Conservation (phyloP, 2,329 filamentous ascomycete genomes). For the Claviceps lovelessii region DNA sequence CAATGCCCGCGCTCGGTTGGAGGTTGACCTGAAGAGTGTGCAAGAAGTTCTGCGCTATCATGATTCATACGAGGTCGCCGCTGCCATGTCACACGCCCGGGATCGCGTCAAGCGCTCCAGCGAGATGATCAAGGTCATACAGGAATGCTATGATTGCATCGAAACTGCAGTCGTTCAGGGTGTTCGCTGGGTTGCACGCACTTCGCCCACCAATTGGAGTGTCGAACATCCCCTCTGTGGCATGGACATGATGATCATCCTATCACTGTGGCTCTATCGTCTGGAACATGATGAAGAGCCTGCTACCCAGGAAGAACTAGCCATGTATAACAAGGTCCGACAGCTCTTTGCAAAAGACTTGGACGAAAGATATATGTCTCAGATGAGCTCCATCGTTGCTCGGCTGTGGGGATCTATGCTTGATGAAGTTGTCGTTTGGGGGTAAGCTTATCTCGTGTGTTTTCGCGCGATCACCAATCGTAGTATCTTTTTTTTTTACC, state of each 20-base stretch:
- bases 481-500: neutral
- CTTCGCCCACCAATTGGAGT: slow-evolving; percentile 96
- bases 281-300: slow-evolving; percentile 97
- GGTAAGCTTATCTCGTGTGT: slow-evolving; percentile 48
- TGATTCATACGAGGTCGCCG: slow-evolving; percentile 91
- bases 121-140: slow-evolving; percentile 97
- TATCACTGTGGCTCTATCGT: slow-evolving; percentile 95
- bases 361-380: slow-evolving; percentile 64
- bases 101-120: slow-evolving; percentile 88
- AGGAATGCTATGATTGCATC: slow-evolving; percentile 95
- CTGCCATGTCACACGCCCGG: slow-evolving; percentile 86
- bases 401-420: slow-evolving; percentile 96
- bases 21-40: slow-evolving; percentile 89
- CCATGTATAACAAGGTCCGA: slow-evolving; percentile 87
- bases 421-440: slow-evolving; percentile 97
- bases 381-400: slow-evolving; percentile 89
- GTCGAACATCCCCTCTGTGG: slow-evolving; percentile 94
- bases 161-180: slow-evolving; percentile 90
- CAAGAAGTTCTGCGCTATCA: slow-evolving; percentile 95
- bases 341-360: slow-evolving; percentile 83
- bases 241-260: slow-evolving; percentile 92
- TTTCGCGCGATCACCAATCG: neutral
- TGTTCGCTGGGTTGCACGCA: slow-evolving; percentile 95
- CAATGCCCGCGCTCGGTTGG: slow-evolving; percentile 79
- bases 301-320: slow-evolving; percentile 66